Evolutionary conservation across 2,329 filamentous ascomycete genomes (phyloP).

Genomic region (Penicillium sp.): DNA sequence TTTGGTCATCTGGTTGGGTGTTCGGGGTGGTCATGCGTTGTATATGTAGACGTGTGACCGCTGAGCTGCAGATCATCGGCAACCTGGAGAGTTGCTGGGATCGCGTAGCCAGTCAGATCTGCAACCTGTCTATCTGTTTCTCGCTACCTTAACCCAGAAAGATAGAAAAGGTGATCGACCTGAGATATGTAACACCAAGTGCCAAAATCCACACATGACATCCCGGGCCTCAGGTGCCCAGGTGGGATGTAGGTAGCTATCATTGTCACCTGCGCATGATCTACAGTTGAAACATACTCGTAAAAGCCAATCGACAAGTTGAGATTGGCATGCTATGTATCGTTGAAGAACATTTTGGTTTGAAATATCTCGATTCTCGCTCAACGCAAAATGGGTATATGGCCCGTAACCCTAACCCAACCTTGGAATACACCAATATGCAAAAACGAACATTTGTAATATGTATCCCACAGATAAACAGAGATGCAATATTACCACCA

Average conservation of each 20-base stretch:
- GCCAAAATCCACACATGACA: neutral
- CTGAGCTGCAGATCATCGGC: neutral
- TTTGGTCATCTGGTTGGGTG: neutral
- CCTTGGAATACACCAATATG: neutral
- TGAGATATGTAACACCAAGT: neutral
- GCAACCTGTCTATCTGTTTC: too few species aligned
- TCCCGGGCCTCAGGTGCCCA: too few species aligned
- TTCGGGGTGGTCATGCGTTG: neutral
- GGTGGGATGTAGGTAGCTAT: too few species aligned
- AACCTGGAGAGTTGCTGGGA: neutral
- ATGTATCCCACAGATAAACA: slow-evolving; percentile 7
- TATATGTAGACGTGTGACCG: neutral
- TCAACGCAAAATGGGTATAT: neutral
- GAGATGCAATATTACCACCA: neutral
- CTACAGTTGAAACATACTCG: too few species aligned
- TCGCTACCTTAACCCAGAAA: too few species aligned
- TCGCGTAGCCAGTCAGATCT: neutral
- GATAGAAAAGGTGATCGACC: neutral
- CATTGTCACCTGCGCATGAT: too few species aligned
- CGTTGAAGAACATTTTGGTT: too few species aligned
- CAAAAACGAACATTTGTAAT: slow-evolving; percentile 1
- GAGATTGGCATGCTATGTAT: neutral
- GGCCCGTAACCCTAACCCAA: neutral
- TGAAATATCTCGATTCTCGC: neutral
- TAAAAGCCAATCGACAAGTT: neutral